A percentile compares a stretch with the other conserved stretches of the same genome.
phyloP scores from a whole-genome alignment of 2,329 filamentous ascomycete genomes.

The Aspergillus transmontanensis region DNA sequence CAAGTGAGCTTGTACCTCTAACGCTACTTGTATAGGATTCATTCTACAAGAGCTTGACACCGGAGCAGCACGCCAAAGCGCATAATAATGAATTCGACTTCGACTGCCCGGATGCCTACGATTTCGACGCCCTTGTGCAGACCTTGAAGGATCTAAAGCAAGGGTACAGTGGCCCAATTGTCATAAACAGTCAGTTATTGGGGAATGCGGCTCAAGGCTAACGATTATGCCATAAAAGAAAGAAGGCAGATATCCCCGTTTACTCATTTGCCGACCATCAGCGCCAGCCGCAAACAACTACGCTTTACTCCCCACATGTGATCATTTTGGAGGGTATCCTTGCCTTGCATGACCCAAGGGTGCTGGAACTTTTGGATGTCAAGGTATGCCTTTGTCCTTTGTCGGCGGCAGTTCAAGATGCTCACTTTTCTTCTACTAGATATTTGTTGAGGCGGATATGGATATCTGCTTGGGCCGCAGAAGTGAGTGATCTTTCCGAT shows the following conservation, averaged over 20 bases:
- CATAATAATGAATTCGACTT: constrained; percentile 95
- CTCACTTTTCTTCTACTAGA: constrained; percentile 50
- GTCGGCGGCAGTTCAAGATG: constrained; percentile 1
- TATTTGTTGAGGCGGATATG: constrained; percentile 94
- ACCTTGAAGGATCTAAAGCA: constrained; percentile 82
- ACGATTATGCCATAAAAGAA: constrained; percentile 25
- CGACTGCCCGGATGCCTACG: constrained; percentile 89
- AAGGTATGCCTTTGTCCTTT: constrained; percentile 59
- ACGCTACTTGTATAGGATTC: constrained; percentile 68
- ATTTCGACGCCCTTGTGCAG: constrained; percentile 86
- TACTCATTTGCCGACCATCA: constrained; percentile 96
- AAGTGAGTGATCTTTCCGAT: constrained; percentile 57
- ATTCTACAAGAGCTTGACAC: constrained; percentile 88
- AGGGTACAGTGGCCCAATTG: constrained; percentile 61
- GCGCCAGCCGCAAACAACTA: constrained; percentile 74
- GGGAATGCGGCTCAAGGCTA: constrained; percentile 11
- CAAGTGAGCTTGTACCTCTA: constrained; percentile 14
- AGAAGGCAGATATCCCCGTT: constrained; percentile 78
- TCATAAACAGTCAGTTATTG: neutral
- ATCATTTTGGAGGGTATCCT: constrained; percentile 95
- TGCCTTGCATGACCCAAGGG: constrained; percentile 83
- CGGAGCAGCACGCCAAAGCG: constrained; percentile 76
- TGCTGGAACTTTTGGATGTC: constrained; percentile 86
- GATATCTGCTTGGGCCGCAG: constrained; percentile 90
- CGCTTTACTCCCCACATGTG: constrained; percentile 95